Conservation (phyloP, 805 yeast species). For the Candida ficus region DNA sequence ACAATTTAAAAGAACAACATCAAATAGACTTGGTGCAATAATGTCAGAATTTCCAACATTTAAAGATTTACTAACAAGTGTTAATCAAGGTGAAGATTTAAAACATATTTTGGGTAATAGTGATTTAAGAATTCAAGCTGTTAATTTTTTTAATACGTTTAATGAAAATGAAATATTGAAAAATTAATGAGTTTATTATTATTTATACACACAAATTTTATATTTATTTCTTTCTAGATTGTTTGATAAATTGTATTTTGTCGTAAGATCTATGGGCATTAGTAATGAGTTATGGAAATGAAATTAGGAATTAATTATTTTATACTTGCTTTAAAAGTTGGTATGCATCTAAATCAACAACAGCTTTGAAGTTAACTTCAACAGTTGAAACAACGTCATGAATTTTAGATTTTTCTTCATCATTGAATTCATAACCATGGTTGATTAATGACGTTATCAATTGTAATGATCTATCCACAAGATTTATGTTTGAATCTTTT, state of each 20-base stretch:
- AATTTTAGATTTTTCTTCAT: constrained; percentile 36
- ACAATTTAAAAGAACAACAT: constrained; percentile 56
- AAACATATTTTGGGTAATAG: constrained; percentile 34
- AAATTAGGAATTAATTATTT: neutral
- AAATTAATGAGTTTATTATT: too few species aligned
- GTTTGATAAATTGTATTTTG: constrained; percentile 18
- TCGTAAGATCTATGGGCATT: constrained; percentile 14
- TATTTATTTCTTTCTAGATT: constrained; percentile 8
- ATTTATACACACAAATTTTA: too few species aligned
- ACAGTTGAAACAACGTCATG: constrained; percentile 30
- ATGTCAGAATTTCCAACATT: constrained; percentile 37
- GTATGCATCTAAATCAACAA: constrained; percentile 50
- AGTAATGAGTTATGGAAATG: constrained; percentile 11
- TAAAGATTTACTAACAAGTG: constrained; percentile 25
- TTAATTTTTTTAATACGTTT: constrained; percentile 40
- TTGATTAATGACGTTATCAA: constrained; percentile 42
- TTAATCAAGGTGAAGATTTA: constrained; percentile 36
- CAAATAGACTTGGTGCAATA: constrained; percentile 42
- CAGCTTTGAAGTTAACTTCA: constrained; percentile 39
- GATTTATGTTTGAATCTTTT: constrained; percentile 34
- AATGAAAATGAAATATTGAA: constrained; percentile 41
- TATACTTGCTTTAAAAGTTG: constrained; percentile 42
- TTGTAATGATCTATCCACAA: constrained; percentile 53
- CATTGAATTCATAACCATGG: constrained; percentile 40
- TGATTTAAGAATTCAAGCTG: constrained; percentile 44